These are phyloP conservation scores for Chytriomyces sp. DNA, from an alignment of 192 early-diverging fungal genomes.

Conservation along the genomic window DNA sequence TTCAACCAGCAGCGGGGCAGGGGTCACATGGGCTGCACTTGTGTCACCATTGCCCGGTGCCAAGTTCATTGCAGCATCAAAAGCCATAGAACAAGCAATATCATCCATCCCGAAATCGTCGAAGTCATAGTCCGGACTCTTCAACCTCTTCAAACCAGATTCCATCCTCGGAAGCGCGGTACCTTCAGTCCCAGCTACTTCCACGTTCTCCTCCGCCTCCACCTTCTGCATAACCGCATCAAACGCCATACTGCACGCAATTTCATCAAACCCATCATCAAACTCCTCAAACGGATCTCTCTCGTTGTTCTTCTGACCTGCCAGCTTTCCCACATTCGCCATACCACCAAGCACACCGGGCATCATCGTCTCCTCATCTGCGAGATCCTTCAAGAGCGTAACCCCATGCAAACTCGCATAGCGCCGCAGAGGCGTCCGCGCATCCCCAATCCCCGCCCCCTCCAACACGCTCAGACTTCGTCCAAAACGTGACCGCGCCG, in stretches of 20 bases:
- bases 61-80: constrained; percentile 20
- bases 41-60: neutral
- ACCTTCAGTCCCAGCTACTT: neutral
- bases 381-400: no score
- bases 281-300: neutral
- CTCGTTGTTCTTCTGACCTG: no score
- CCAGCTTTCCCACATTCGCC: no score
- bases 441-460: no score
- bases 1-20: neutral
- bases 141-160: neutral
- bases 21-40: neutral
- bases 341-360: no score
- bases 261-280: constrained; percentile 7
- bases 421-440: no score
- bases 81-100: neutral
- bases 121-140: constrained; percentile 3
- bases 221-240: constrained; percentile 9
- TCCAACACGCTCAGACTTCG: no score
- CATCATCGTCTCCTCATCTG: no score
- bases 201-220: neutral
- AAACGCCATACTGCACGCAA: constrained; percentile 30
- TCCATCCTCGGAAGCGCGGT: neutral
- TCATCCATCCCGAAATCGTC: constrained; percentile 19
- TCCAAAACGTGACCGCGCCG: no score
- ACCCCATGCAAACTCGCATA: no score